Evolutionary conservation across 306 rosid genomes (phyloP).

Genomic region (Heteromeles arbutifolia): DNA sequence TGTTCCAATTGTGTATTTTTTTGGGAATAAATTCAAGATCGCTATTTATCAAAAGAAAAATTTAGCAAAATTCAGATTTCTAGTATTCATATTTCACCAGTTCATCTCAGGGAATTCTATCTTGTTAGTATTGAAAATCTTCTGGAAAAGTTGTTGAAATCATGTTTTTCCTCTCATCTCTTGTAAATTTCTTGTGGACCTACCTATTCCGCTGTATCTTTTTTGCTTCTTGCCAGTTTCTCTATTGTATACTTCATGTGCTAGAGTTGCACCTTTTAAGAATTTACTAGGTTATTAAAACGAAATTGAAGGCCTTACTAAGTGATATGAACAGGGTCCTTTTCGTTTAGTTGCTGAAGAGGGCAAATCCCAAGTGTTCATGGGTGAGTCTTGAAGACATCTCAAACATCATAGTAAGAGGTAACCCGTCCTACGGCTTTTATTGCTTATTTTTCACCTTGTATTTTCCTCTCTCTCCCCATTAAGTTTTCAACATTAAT

Average conservation of each 20-base stretch:
- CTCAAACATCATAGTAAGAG: constrained; percentile 78
- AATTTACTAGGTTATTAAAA: background rate
- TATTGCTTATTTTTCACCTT: constrained; percentile 1
- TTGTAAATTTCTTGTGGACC: background rate
- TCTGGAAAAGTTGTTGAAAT: background rate
- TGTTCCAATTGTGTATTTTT: background rate
- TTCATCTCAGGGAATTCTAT: background rate
- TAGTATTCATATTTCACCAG: background rate
- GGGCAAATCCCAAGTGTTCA: constrained; percentile 93
- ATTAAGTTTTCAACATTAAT: background rate
- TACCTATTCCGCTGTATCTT: background rate
- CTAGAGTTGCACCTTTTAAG: background rate
- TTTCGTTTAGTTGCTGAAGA: constrained; percentile 95
- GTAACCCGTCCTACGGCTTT: constrained; percentile 34
- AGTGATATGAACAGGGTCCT: constrained; percentile 60
- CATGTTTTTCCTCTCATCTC: background rate
- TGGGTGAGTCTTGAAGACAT: constrained; percentile 95
- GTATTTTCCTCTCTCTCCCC: background rate
- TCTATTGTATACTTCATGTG: background rate
- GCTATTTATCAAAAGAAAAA: background rate
- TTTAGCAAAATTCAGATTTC: background rate
- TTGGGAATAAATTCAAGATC: background rate
- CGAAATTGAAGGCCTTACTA: background rate
- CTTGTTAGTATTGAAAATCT: background rate
- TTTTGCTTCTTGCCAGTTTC: background rate